Conservation (phyloP, 2,329 filamentous ascomycete genomes). For the Pseudocercospora fijiensis region DNA sequence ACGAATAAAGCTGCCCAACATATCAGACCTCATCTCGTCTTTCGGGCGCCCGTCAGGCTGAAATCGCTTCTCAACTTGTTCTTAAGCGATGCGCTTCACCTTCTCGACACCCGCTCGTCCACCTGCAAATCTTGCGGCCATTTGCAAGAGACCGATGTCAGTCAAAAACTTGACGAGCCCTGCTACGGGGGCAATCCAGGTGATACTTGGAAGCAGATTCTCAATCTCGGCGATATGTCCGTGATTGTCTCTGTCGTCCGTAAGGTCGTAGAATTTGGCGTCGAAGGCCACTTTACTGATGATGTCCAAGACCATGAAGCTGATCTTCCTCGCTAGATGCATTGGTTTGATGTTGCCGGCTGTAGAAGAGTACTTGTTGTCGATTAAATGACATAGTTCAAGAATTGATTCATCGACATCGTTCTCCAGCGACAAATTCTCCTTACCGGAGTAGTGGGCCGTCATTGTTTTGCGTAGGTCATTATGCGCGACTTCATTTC, state of each 20-base stretch:
- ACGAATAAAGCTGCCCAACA: constrained; percentile 18
- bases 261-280: constrained; percentile 12
- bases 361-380: constrained; percentile 9
- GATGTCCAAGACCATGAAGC: constrained; percentile 14
- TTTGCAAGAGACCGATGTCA: constrained; percentile 5
- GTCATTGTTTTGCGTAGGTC: constrained; percentile 10
- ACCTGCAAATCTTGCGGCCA: neutral
- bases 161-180: constrained; percentile 6
- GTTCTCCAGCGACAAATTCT: constrained; percentile 10
- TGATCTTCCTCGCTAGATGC: constrained; percentile 14
- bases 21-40: constrained; percentile 5
- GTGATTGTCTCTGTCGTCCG: constrained; percentile 13
- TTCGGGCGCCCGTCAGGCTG: constrained; percentile 10
- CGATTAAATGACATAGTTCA: constrained; percentile 9
- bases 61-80: constrained; percentile 11
- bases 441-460: constrained; percentile 17
- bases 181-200: neutral
- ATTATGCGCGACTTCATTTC: constrained; percentile 12
- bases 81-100: constrained; percentile 1
- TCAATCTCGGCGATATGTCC: constrained; percentile 15
- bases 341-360: constrained; percentile 9
- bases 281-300: constrained; percentile 17
- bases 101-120: constrained; percentile 14
- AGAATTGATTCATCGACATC: constrained; percentile 11
- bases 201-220: constrained; percentile 12